phyloP scores from a whole-genome alignment of 2,329 filamentous ascomycete genomes.

The Teratosphaeria zuluensis region DNA sequence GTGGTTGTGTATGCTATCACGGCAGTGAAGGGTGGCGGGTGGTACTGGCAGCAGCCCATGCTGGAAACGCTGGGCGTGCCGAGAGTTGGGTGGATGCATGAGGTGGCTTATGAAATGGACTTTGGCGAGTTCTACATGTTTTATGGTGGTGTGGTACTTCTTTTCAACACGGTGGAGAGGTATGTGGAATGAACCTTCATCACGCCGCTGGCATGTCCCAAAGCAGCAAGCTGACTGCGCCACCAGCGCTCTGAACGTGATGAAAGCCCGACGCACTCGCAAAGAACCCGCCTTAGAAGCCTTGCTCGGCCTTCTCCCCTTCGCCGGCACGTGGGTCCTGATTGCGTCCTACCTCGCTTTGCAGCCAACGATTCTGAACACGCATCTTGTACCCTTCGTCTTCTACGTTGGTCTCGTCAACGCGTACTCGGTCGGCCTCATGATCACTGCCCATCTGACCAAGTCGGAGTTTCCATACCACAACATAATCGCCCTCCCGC shows the following conservation, averaged over 20 bases:
- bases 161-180: conserved; percentile 74
- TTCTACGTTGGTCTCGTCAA: conserved; percentile 85
- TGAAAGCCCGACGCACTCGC: conserved; percentile 65
- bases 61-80: conserved; percentile 61
- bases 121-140: conserved; percentile 92
- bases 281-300: conserved; percentile 64
- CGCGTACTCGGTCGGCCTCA: conserved; percentile 88
- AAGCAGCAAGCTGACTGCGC: neutral
- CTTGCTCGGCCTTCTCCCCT: conserved; percentile 73
- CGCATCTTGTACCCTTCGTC: conserved; percentile 80
- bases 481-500: conserved; percentile 72
- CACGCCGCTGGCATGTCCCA: neutral
- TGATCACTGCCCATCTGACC: conserved; percentile 89
- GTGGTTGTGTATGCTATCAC: conserved; percentile 75
- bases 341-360: conserved; percentile 72
- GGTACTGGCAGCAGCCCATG: conserved; percentile 87
- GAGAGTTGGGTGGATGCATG: conserved; percentile 53
- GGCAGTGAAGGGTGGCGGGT: conserved; percentile 73
- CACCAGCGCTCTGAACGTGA: conserved; percentile 65
- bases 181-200: conserved; percentile 15
- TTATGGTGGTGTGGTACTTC: conserved; percentile 70
- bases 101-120: conserved; percentile 63
- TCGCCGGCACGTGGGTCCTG: conserved; percentile 67
- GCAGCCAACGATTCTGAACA: conserved; percentile 70
- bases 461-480: conserved; percentile 81